Conservation (phyloP, 169 alveolate genomes). For the Plasmodium yoelii region DNA sequence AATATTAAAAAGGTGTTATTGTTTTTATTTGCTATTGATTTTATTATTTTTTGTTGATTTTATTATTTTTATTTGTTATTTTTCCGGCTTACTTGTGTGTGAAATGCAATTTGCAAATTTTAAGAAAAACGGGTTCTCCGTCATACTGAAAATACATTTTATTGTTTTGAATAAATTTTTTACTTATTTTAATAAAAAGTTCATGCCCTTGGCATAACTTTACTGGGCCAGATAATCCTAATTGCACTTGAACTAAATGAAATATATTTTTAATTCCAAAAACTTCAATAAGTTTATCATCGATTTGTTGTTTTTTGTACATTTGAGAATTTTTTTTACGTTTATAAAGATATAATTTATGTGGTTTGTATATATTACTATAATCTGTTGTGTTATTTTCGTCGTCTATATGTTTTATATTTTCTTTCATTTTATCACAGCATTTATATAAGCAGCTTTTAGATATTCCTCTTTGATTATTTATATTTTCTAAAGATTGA, state of each 20-base stretch:
- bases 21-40: neutral
- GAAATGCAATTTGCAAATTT: conserved; percentile 60
- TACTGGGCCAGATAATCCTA: conserved; percentile 47
- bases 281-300: conserved; percentile 85
- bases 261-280: conserved; percentile 83
- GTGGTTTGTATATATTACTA: conserved; percentile 58
- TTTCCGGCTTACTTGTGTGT: conserved; percentile 47
- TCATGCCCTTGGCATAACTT: conserved; percentile 68
- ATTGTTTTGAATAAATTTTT: conserved; percentile 36
- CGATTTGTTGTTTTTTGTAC: conserved; percentile 78
- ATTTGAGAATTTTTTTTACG: conserved; percentile 26
- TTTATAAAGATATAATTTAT: conserved; percentile 43
- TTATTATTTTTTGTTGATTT: too few relatives aligned
- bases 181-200: conserved; percentile 37
- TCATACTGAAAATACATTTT: conserved; percentile 67
- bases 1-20: neutral
- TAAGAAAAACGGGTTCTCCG: conserved; percentile 63
- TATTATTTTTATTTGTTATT: too few relatives aligned
- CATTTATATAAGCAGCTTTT: neutral
- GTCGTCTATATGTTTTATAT: neutral
- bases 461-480: neutral
- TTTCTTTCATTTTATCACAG: neutral
- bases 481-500: neutral
- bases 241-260: conserved; percentile 85
- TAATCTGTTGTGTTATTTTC: conserved; percentile 3